Percentiles rank a stretch among this genome's conserved stretches.
phyloP scores from a whole-genome alignment of 2,329 filamentous ascomycete species.

The Fusarium luffae region DNA sequence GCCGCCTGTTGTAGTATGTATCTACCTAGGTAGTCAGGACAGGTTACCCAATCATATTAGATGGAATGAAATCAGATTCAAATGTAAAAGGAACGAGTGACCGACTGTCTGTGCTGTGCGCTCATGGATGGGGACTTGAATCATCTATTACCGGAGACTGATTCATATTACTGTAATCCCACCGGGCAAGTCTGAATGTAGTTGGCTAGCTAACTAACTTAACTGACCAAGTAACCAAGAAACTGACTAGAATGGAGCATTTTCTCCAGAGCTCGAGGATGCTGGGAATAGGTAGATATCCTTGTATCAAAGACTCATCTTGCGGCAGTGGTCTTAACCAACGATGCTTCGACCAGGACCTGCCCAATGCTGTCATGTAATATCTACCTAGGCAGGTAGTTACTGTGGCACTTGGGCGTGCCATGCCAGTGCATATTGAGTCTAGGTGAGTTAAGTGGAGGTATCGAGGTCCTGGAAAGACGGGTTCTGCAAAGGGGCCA shows the following conservation, averaged over 20 bases:
- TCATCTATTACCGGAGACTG: background rate
- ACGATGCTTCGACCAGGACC: background rate
- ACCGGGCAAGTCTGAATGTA: background rate
- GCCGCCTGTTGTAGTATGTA: conserved; percentile 17
- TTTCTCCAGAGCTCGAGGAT: conserved; percentile 2
- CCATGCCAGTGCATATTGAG: conserved; percentile 12
- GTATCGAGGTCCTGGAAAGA: conserved; percentile 14
- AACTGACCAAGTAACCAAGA: background rate
- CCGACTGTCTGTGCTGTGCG: conserved; percentile 12
- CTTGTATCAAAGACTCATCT: conserved; percentile 3
- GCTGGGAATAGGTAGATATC: conserved; percentile 10
- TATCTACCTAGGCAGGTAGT: background rate
- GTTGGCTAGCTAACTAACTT: background rate
- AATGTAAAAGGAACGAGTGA: conserved; percentile 1
- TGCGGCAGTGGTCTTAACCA: conserved; percentile 13
- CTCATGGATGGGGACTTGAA: background rate
- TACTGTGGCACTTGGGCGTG: background rate
- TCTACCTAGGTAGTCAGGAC: background rate
- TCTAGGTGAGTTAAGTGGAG: conserved; percentile 20
- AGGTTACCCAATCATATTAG: conserved; percentile 1
- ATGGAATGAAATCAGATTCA: conserved; percentile 1
- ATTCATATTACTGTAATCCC: background rate
- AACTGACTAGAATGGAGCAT: background rate
- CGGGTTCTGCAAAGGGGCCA: conserved; percentile 22
- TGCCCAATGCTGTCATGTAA: background rate